These are phyloP conservation scores for Sinapis alba DNA, from an alignment of 441 rosid genomes.

Conservation along the genomic window DNA sequence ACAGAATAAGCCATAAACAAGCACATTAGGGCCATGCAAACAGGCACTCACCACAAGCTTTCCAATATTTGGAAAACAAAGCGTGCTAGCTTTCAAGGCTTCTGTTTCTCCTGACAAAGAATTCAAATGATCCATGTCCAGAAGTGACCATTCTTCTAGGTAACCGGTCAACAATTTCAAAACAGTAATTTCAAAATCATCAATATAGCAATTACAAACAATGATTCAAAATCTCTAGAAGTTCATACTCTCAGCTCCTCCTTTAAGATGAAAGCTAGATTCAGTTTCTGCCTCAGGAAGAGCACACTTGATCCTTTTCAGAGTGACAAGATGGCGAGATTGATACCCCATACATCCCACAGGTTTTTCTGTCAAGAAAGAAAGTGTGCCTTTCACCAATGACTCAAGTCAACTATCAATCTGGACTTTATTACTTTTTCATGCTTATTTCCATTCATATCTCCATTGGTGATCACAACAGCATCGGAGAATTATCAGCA, in stretches of 20 bases:
- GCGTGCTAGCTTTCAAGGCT: slow-evolving; percentile 67
- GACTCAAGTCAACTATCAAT: not conserved
- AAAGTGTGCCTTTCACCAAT: slow-evolving; percentile 2
- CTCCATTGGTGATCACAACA: not conserved
- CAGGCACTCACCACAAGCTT: slow-evolving; percentile 48
- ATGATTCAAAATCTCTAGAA: slow-evolving; percentile 4
- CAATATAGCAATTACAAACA: slow-evolving; percentile 3
- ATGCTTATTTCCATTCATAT: not conserved
- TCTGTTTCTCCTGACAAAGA: slow-evolving; percentile 60
- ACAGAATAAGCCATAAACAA: slow-evolving; percentile 13
- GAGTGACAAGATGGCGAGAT: slow-evolving; percentile 65
- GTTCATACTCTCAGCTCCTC: slow-evolving; percentile 53
- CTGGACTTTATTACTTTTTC: not conserved
- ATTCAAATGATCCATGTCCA: slow-evolving; percentile 55
- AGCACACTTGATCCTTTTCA: slow-evolving; percentile 66
- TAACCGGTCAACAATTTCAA: slow-evolving; percentile 45
- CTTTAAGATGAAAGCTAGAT: slow-evolving; percentile 61
- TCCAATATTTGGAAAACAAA: slow-evolving; percentile 62
- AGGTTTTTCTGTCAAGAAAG: slow-evolving; percentile 54
- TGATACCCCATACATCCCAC: slow-evolving; percentile 75
- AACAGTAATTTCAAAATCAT: slow-evolving; percentile 11
- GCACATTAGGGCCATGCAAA: slow-evolving; percentile 16
- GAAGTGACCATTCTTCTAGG: slow-evolving; percentile 57
- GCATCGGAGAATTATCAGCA: not conserved
- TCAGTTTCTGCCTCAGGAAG: slow-evolving; percentile 59